Percentiles rank a stretch among this genome's conserved stretches.
phyloP scores from a whole-genome alignment of 805 yeast species.

The Yarrowia divulgata region DNA sequence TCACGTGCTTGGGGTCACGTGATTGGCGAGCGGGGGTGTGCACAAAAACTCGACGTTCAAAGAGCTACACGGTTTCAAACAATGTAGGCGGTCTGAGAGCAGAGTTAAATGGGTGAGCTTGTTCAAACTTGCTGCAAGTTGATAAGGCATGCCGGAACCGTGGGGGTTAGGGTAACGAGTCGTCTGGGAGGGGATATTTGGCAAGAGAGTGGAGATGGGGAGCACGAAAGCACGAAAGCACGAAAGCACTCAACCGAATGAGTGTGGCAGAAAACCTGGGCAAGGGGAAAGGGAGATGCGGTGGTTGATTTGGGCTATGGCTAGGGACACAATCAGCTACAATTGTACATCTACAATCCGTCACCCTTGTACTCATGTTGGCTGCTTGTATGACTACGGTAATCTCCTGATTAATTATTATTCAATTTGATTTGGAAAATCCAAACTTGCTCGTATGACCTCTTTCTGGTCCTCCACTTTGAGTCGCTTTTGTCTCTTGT shows the following conservation, averaged over 20 bases:
- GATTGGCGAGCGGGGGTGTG: neutral
- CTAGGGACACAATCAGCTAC: too few species aligned
- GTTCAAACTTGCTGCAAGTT: slow-evolving; percentile 35
- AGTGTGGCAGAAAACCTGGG: neutral
- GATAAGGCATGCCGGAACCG: slow-evolving; percentile 32
- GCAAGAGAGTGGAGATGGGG: neutral
- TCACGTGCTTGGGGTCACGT: neutral
- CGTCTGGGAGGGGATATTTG: slow-evolving; percentile 7
- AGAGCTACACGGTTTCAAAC: neutral
- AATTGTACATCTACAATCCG: too few species aligned
- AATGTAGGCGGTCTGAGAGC: neutral
- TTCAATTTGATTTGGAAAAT: neutral
- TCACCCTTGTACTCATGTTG: too few species aligned
- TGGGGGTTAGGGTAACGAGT: slow-evolving; percentile 8
- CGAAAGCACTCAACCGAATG: too few species aligned
- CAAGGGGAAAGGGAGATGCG: too few species aligned
- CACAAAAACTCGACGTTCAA: too few species aligned
- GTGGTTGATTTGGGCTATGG: too few species aligned
- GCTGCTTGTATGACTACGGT: too few species aligned
- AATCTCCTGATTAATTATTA: neutral
- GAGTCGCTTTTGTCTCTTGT: too few species aligned
- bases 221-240: too few species aligned
- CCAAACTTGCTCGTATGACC: slow-evolving; percentile 14
- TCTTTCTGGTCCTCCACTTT: neutral
- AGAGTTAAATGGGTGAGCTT: slow-evolving; percentile 37